phyloP scores from a whole-genome alignment of 306 rosid genomes.

The Prunus persica region DNA sequence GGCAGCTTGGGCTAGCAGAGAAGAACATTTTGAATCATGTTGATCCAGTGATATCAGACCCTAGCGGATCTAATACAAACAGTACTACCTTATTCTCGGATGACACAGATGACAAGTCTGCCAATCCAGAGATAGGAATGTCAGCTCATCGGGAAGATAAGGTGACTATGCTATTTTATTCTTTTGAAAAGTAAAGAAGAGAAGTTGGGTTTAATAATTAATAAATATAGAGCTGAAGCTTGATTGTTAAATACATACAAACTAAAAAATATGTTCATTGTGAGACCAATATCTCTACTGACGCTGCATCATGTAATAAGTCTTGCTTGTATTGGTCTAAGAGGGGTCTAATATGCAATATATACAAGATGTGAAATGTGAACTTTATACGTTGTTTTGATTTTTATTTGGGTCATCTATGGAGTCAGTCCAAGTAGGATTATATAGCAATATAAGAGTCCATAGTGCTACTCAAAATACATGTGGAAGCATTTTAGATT shows the following conservation, averaged over 20 bases:
- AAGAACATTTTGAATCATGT: conserved; percentile 78
- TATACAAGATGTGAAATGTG: background rate
- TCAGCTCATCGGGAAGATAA: conserved; percentile 62
- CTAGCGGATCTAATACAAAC: conserved; percentile 86
- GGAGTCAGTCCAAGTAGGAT: background rate
- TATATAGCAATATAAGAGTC: background rate
- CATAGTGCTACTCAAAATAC: background rate
- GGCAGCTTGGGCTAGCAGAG: conserved; percentile 97
- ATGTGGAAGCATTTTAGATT: background rate
- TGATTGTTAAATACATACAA: background rate
- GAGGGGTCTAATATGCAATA: background rate
- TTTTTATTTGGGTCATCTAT: background rate
- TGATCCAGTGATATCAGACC: conserved; percentile 78
- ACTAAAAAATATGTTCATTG: background rate
- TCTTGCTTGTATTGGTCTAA: background rate
- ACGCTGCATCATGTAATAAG: background rate
- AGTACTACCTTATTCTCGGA: conserved; percentile 93
- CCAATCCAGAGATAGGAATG: conserved; percentile 56
- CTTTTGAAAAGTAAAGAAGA: background rate
- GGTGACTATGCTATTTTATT: conserved; percentile 36
- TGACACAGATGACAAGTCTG: conserved; percentile 81
- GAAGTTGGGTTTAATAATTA: background rate
- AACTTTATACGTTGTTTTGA: background rate
- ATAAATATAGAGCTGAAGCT: background rate
- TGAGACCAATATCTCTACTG: background rate